Base-by-base conservation (phyloP, 192 early-diverging fungal species). In the Coemansia sp. region DNA sequence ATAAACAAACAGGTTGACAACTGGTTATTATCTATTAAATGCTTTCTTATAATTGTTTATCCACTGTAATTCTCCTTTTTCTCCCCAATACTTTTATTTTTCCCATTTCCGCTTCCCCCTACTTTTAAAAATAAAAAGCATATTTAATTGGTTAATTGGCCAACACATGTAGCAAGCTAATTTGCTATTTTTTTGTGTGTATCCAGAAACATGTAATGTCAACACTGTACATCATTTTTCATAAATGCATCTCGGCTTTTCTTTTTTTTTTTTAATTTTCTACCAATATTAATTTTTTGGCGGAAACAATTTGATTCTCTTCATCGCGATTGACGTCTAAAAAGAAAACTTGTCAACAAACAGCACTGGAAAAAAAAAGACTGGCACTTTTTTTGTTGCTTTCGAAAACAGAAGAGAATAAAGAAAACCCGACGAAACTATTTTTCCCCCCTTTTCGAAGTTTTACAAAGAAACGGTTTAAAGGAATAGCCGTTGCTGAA, bases 231-330 rank as follows among this genome's bases (percentile, higher is more conserved):
- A 45, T 45, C 42, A 2, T 45, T 45, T 45, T 45, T 45, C 3
- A 45, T 45, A 45, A 45, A 45, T 45, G 42, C 42, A 45, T 45
- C 42, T 45, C 42, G 42, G 42, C 42, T 45, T 45, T 45, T 45
- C 42, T 11, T 11, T 45, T 5, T 14, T 45, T 16, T 12, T 45
- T 45, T 45, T 45, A 11, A 12, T 45, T 45, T 45, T 45, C 5
- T 16, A 45, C 2, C 16, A 52, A 22, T 12, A 18, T 50, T 16
- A 12, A 18, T 50, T 50, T 50, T 50, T 50, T 50, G 5, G 48
- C 4, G 14, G 5, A 18, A 18, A 50, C 17, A 25, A 22, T 52
- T 29, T 52, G 28, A 28, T 52, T 25, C 10, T 52, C 20, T 45
- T 45, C 16, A 45, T 16, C 42, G 42, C n/a, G n/a, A n/a, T n/a